phyloP scores from a whole-genome alignment of 768 basidiomycete species.

The Trametes coccinea region DNA sequence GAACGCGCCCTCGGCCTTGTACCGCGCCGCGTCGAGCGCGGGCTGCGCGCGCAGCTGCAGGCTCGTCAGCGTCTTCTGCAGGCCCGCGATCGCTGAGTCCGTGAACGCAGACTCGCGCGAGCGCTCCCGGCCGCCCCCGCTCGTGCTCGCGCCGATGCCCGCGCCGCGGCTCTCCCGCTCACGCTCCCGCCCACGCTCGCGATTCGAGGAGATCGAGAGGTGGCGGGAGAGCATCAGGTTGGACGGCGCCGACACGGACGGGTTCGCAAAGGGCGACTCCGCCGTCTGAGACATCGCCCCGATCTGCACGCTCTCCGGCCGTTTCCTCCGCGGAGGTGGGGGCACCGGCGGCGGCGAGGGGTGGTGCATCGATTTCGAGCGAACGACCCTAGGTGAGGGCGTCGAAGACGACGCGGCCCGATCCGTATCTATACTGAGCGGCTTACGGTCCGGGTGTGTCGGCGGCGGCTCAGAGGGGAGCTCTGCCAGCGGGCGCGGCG shows the following conservation, averaged over 20 bases:
- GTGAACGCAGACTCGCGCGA: slow-evolving; percentile 21
- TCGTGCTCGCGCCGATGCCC: background rate
- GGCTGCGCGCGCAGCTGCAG: slow-evolving; percentile 50
- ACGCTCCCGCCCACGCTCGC: slow-evolving; percentile 11
- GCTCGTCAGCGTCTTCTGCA: slow-evolving; percentile 46
- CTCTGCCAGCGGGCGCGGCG: slow-evolving; percentile 30
- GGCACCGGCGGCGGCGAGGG: slow-evolving; percentile 38
- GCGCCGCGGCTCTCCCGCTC: slow-evolving; percentile 6
- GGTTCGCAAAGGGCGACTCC: slow-evolving; percentile 20
- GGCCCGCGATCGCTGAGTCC: slow-evolving; percentile 37
- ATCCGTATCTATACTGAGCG: slow-evolving; percentile 19
- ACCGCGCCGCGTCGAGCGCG: slow-evolving; percentile 60
- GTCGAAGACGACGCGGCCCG: slow-evolving; percentile 18
- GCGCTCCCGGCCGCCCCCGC: slow-evolving; percentile 18
- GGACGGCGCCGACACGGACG: slow-evolving; percentile 20
- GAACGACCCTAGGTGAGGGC: slow-evolving; percentile 42
- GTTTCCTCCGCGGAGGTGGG: slow-evolving; percentile 49
- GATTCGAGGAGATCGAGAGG: slow-evolving; percentile 36
- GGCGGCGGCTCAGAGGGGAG: slow-evolving; percentile 46
- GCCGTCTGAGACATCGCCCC: slow-evolving; percentile 10
- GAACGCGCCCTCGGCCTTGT: slow-evolving; percentile 72
- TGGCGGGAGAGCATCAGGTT: slow-evolving; percentile 38
- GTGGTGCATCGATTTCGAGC: slow-evolving; percentile 59
- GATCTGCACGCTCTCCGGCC: slow-evolving; percentile 68
- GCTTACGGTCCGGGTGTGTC: slow-evolving; percentile 56